A percentile compares a stretch with the other conserved stretches of the same genome.
Conservation (phyloP, 495 filamentous ascomycete species). For the Talaromyces liani region DNA sequence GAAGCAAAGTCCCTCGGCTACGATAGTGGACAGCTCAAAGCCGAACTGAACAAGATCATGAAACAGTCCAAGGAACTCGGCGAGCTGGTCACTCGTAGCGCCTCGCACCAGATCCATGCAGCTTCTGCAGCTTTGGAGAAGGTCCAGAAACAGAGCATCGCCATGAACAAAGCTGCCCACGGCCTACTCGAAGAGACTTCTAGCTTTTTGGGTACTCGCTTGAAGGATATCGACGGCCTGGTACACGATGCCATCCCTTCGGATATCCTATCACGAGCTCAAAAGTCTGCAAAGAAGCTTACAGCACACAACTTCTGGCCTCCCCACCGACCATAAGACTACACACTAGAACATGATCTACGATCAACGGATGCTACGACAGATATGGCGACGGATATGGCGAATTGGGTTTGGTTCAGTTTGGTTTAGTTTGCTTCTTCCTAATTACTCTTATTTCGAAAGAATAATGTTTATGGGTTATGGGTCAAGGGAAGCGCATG, state of each 20-base stretch:
- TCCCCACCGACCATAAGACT: neutral
- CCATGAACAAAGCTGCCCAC: constrained; percentile 22
- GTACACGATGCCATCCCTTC: constrained; percentile 24
- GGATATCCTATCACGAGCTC: constrained; percentile 29
- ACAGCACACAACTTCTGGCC: constrained; percentile 11
- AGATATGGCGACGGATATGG: constrained; percentile 4
- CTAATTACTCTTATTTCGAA: constrained; percentile 10
- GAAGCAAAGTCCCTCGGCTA: constrained; percentile 24
- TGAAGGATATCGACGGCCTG: constrained; percentile 17
- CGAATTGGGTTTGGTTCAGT: constrained; percentile 1
- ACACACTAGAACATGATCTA: neutral
- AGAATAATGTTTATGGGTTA: neutral
- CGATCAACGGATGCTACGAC: constrained; percentile 3
- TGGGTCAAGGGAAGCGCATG: neutral
- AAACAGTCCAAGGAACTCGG: constrained; percentile 32
- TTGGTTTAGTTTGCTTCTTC: constrained; percentile 4
- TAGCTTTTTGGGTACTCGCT: constrained; percentile 6
- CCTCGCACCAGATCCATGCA: constrained; percentile 27
- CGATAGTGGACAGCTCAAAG: constrained; percentile 17
- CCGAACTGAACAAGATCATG: constrained; percentile 21
- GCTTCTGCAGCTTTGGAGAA: constrained; percentile 25
- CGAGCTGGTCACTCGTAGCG: constrained; percentile 25
- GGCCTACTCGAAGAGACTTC: constrained; percentile 24
- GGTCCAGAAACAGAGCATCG: constrained; percentile 15
- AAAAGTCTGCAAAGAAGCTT: constrained; percentile 29